phyloP scores from a whole-genome alignment of 192 early-diverging fungal species.

The Backusella luteola region DNA sequence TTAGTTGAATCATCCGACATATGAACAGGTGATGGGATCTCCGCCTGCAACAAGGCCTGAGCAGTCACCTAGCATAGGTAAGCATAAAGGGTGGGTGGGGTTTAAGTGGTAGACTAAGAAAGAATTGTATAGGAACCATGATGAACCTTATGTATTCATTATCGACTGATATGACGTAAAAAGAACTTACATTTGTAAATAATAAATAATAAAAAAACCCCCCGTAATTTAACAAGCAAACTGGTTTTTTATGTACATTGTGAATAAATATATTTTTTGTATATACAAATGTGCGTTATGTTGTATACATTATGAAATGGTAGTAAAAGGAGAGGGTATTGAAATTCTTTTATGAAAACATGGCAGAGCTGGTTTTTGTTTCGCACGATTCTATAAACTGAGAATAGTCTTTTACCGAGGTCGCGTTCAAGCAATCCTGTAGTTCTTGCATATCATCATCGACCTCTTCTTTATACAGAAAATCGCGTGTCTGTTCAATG shows the following conservation, averaged over 20 bases:
- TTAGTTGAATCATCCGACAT: background rate
- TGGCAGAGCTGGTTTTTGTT: background rate
- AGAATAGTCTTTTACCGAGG: background rate
- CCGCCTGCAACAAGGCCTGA: background rate
- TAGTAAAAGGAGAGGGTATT: too few species aligned
- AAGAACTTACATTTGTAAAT: background rate
- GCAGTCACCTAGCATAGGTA: constrained; percentile 8
- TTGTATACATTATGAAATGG: too few species aligned
- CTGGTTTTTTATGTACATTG: too few species aligned
- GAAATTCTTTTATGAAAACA: background rate
- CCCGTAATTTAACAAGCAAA: too few species aligned
- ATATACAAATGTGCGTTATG: too few species aligned
- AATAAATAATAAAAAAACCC: too few species aligned
- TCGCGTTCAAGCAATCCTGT: background rate
- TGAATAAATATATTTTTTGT: too few species aligned
- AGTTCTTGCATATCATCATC: background rate
- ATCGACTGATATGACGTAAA: background rate
- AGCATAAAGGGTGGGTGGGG: background rate
- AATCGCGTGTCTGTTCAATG: background rate
- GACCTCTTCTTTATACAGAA: background rate
- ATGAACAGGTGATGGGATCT: constrained; percentile 15
- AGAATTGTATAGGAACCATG: background rate
- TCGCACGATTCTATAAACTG: background rate
- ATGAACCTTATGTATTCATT: constrained; percentile 9
- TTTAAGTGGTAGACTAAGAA: too few species aligned